Percentiles rank a stretch among this genome's conserved stretches.
Evolutionary conservation across 1,284 basidiomycete genomes (phyloP).

Genomic region (Polyporus tsugae): DNA sequence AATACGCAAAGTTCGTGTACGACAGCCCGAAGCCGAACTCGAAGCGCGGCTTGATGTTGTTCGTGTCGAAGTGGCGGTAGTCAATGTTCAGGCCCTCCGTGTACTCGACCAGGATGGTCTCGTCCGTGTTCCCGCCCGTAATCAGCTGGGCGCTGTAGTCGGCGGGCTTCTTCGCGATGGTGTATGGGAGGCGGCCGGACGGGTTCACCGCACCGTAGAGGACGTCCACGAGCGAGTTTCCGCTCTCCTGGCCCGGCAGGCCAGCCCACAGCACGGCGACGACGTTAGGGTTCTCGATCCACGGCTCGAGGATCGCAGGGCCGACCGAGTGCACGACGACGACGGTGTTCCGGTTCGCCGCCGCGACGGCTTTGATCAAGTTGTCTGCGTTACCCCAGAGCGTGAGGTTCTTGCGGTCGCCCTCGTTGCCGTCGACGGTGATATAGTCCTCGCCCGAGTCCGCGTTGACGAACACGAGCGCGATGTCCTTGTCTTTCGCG

Average conservation of each 20-base stretch:
- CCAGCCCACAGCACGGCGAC: slow-evolving; percentile 78
- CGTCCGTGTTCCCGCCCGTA: slow-evolving; percentile 47
- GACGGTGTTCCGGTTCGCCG: slow-evolving; percentile 76
- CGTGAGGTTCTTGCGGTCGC: slow-evolving; percentile 85
- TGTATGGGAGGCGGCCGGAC: slow-evolving; percentile 81
- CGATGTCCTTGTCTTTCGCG: slow-evolving; percentile 63
- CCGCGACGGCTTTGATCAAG: slow-evolving; percentile 13
- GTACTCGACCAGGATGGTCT: slow-evolving; percentile 67
- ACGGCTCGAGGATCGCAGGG: slow-evolving; percentile 75
- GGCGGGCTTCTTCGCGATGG: slow-evolving; percentile 71
- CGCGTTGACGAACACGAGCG: slow-evolving; percentile 77
- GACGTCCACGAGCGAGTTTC: slow-evolving; percentile 79
- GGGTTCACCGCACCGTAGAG: slow-evolving; percentile 80
- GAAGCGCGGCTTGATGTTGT: slow-evolving; percentile 66
- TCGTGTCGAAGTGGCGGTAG: slow-evolving; percentile 79
- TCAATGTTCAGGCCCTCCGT: slow-evolving; percentile 78
- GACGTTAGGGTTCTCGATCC: slow-evolving; percentile 83
- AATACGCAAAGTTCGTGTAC: slow-evolving; percentile 84
- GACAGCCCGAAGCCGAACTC: slow-evolving; percentile 89
- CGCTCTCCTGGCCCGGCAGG: slow-evolving; percentile 78
- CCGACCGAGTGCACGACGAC: slow-evolving; percentile 83
- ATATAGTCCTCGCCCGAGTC: slow-evolving; percentile 65
- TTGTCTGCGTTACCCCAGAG: slow-evolving; percentile 43
- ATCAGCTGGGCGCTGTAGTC: slow-evolving; percentile 76
- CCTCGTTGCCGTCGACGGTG: slow-evolving; percentile 37